Evolutionary conservation across 768 basidiomycete species (phyloP).

Genomic region (Pleurotus djamor): DNA sequence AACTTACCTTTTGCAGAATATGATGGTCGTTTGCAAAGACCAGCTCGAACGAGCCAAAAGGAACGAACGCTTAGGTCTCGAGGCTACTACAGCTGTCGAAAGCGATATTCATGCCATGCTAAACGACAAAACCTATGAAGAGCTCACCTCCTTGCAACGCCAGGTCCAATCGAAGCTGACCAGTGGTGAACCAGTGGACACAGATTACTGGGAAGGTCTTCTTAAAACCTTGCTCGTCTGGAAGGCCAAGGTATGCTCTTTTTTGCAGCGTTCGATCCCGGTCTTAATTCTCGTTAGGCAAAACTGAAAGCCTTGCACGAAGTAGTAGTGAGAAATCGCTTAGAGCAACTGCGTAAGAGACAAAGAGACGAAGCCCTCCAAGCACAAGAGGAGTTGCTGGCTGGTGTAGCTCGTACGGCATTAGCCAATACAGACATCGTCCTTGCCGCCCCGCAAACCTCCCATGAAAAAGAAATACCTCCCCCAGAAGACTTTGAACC

Average conservation of each 20-base stretch:
- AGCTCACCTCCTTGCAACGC: constrained; percentile 78
- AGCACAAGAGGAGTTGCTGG: constrained; percentile 87
- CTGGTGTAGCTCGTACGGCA: constrained; percentile 68
- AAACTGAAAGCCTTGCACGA: constrained; percentile 92
- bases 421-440: constrained; percentile 31
- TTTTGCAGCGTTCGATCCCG: constrained; percentile 4
- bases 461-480: constrained; percentile 28
- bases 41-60: constrained; percentile 74
- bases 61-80: constrained; percentile 61
- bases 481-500: constrained; percentile 69
- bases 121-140: constrained; percentile 82
- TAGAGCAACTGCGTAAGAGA: constrained; percentile 93
- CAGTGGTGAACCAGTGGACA: constrained; percentile 93
- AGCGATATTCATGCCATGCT: constrained; percentile 79
- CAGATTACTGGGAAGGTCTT: constrained; percentile 96
- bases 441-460: not conserved
- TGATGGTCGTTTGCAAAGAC: constrained; percentile 97
- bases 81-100: constrained; percentile 80
- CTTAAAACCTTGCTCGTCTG: constrained; percentile 91
- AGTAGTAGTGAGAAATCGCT: constrained; percentile 92
- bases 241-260: constrained; percentile 86
- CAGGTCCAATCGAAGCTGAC: constrained; percentile 86
- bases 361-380: constrained; percentile 96
- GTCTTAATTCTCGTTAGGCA: constrained; percentile 46
- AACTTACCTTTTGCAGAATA: constrained; percentile 54